Conservation (phyloP, 2,329 filamentous ascomycete genomes). For the Acrodontium crateriforme region DNA sequence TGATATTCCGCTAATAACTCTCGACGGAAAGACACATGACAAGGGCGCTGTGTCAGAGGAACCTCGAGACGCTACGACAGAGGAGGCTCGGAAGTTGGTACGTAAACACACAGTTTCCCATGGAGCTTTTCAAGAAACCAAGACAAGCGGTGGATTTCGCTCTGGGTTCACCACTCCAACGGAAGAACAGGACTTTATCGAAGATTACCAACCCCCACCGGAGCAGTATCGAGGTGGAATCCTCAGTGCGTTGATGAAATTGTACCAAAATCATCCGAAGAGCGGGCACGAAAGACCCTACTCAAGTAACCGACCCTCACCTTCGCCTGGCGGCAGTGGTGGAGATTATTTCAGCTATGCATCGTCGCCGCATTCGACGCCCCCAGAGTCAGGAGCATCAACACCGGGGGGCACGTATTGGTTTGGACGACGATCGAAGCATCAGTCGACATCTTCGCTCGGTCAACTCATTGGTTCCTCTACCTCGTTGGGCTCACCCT, state of each 20-base stretch:
- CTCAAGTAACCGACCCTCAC: too few species aligned
- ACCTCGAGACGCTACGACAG: constrained; percentile 8
- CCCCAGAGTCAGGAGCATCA: constrained; percentile 28
- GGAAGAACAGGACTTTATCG: constrained; percentile 36
- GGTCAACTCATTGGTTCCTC: constrained; percentile 32
- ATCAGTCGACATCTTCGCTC: constrained; percentile 28
- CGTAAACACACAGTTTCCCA: constrained; percentile 24
- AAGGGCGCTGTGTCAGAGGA: constrained; percentile 9
- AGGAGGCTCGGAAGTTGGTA: constrained; percentile 33
- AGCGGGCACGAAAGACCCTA: constrained; percentile 15
- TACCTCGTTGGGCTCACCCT: constrained; percentile 28
- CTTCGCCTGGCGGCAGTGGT: neutral
- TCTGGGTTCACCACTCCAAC: constrained; percentile 38
- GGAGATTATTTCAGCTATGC: constrained; percentile 13
- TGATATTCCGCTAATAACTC: constrained; percentile 19
- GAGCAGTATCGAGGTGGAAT: constrained; percentile 59
- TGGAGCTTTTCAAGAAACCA: too few species aligned
- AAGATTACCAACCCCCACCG: constrained; percentile 53
- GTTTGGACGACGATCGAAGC: constrained; percentile 21
- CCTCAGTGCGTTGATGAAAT: constrained; percentile 56
- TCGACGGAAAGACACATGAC: constrained; percentile 19
- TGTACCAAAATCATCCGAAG: constrained; percentile 38
- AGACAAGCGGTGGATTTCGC: constrained; percentile 18
- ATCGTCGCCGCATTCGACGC: constrained; percentile 26
- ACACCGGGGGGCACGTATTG: constrained; percentile 27